phyloP scores from a whole-genome alignment of 1,284 basidiomycete genomes.

The Leccinum cinnamomeum region DNA sequence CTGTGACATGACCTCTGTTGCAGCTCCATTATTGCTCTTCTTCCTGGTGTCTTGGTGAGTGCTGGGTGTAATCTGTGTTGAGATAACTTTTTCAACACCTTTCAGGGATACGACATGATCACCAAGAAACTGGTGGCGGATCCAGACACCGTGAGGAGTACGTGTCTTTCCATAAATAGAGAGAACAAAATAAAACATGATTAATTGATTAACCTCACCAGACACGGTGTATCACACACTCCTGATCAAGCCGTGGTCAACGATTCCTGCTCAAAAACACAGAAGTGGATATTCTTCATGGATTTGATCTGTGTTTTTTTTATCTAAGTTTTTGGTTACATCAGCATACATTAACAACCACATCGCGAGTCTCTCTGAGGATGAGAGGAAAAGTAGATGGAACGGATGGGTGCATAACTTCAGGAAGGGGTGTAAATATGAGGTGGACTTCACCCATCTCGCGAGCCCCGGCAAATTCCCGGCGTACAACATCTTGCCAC shows the following conservation, averaged over 20 bases:
- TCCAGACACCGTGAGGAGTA: conserved; percentile 10
- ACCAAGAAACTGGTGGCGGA: conserved; percentile 2
- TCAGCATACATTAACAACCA: conserved; percentile 11
- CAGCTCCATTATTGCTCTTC: conserved; percentile 11
- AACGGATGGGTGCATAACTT: not conserved
- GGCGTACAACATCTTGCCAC: not conserved
- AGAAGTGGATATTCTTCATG: not conserved
- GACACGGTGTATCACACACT: conserved; percentile 9
- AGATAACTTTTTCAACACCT: not conserved
- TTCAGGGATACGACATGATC: conserved; percentile 11
- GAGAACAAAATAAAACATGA: too few species aligned
- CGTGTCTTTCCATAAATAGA: not conserved
- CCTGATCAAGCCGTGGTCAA: not conserved
- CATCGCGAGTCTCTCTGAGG: not conserved
- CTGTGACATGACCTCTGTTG: not conserved
- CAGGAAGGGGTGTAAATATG: conserved; percentile 4
- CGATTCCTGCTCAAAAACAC: not conserved
- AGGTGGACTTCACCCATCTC: conserved; percentile 7
- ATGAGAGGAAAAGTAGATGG: not conserved
- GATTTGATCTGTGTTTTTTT: too few species aligned
- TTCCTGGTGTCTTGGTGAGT: conserved; percentile 14
- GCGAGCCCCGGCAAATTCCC: not conserved
- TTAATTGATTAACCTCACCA: not conserved
- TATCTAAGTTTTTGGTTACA: not conserved
- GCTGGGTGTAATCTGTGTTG: too few species aligned